Evolutionary conservation across 106 monocot genomes (phyloP).

Genomic region (Acorus calamus): DNA sequence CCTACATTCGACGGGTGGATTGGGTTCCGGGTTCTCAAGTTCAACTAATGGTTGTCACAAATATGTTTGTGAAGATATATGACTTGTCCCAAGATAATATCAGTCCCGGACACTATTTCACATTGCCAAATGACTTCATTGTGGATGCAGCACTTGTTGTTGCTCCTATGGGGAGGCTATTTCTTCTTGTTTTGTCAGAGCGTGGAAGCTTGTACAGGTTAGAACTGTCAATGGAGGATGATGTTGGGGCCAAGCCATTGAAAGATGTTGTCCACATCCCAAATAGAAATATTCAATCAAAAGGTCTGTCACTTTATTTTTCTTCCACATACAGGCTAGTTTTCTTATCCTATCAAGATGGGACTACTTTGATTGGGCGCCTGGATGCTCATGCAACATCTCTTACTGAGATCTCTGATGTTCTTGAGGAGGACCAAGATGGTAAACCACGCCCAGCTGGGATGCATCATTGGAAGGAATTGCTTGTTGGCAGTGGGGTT

Average conservation of each 20-base stretch:
- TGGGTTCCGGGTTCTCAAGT: conserved; percentile 99
- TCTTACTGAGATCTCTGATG: conserved; percentile 45
- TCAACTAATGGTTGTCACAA: conserved; percentile 85
- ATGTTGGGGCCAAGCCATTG: conserved; percentile 71
- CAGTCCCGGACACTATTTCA: conserved; percentile 92
- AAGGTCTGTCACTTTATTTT: conserved; percentile 70
- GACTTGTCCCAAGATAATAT: conserved; percentile 96
- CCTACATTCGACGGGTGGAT: conserved; percentile 74
- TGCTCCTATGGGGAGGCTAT: conserved; percentile 69
- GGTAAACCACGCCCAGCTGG: conserved; percentile 56
- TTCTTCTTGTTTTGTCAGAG: conserved; percentile 84
- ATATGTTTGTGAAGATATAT: conserved; percentile 97
- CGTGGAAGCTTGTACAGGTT: conserved; percentile 54
- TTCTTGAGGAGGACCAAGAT: conserved; percentile 72
- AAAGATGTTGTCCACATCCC: conserved; percentile 49
- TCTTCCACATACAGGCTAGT: conserved; percentile 69
- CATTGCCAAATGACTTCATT: conserved; percentile 62
- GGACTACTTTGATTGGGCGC: conserved; percentile 60
- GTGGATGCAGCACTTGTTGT: conserved; percentile 81
- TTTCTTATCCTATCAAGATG: conserved; percentile 88
- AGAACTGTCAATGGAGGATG: conserved; percentile 63
- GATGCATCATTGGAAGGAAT: conserved; percentile 84
- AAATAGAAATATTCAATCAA: conserved; percentile 23
- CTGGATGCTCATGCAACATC: conserved; percentile 49
- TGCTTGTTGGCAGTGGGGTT: conserved; percentile 61